Percentiles rank a stretch among this genome's conserved stretches.
Conservation (phyloP, 176 grass and related monocot genomes). For the barley (Hordeum vulgare) region MorexV3_pseudomolecules_assembly NC_058524.1:214105328-214105827, state of each 20-base stretch:
- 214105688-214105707: slow-evolving; percentile 72
- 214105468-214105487: background rate
- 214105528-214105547: no score
- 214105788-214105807: slow-evolving; percentile 90
- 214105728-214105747: slow-evolving; percentile 79
- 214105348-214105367: background rate
- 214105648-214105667: slow-evolving; percentile 3
- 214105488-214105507: no score
- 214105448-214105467: background rate
- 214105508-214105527: no score
- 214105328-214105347: slow-evolving; percentile 59
- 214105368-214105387: no score
- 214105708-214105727: slow-evolving; percentile 69
- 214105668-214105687: background rate
- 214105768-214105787: slow-evolving; percentile 74
- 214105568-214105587: background rate
- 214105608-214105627: background rate
- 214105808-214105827: slow-evolving; percentile 86
- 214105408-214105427: no score
- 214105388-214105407: no score
- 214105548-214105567: no score
- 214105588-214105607: background rate
- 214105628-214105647: background rate
- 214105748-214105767: slow-evolving; percentile 70
- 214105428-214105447: no score